Base-by-base conservation (phyloP, 805 yeast species). In the Yarrowia osloensis region DNA sequence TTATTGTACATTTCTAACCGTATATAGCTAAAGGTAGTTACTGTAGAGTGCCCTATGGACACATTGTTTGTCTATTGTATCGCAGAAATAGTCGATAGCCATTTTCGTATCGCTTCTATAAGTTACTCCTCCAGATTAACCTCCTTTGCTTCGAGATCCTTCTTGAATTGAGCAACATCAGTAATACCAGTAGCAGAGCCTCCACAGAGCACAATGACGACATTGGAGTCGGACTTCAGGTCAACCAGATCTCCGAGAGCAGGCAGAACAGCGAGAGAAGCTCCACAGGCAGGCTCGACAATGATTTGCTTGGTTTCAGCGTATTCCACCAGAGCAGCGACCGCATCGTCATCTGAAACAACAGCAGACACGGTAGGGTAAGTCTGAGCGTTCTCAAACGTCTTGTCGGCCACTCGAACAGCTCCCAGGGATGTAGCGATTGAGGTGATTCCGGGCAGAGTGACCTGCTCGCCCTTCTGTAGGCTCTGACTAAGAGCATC, bases 251-350 rank as follows among this genome's bases (percentile, higher is more conserved):
- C 47, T 11, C 12, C 35, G 2, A 63, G 67, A 26, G 35, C 49
- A 19, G 57, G 46, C 28, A 63, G 28, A 11, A 67, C 68, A 24
- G 86, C 81, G 37, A 87, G 72, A 0, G 89, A 82, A 3, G 89
- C 89, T 13, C 90, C 90, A 74, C 91, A 87, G 0, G 90, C 90
- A 0, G 90, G 89, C 72, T 87, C 91, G 0, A 86, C 84, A 19
- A 84, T 75, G 57, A 78, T 76, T 52, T 82, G 81, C 66, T 79
- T 82, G 62, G 82, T 83, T 1, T 80, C 74, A 3, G 85, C 81
- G 70, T 80, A 85, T 31, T 74, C 76, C 19, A 83, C 71, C 63
- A 85, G 79, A 0, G 86, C 85, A 17, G 74, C 72, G 0, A 86
- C 77, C 0, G 89, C 87, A 44, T 86, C 85, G 2, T 74, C 67